These are phyloP conservation scores for Clausena lansium DNA, from an alignment of 345 rosid genomes.

Conservation along the genomic window DNA sequence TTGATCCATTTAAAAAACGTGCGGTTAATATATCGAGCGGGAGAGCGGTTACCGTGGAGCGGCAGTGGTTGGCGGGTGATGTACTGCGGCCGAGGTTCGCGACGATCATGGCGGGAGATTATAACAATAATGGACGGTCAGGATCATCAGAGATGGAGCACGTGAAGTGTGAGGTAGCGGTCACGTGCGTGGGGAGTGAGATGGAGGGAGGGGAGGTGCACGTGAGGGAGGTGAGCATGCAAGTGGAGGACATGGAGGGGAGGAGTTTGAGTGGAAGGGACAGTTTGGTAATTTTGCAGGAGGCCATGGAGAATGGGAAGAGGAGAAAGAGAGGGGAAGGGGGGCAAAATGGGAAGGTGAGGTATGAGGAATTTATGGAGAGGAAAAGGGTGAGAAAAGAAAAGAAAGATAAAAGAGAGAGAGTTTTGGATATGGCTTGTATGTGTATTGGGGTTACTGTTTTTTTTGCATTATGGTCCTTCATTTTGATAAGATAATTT, in stretches of 20 bases:
- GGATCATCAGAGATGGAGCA: constrained; percentile 28
- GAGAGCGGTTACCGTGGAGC: constrained; percentile 52
- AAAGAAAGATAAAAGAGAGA: constrained; percentile 33
- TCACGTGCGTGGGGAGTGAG: constrained; percentile 35
- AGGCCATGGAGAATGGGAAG: constrained; percentile 41
- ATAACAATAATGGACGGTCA: background rate
- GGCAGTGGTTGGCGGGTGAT: constrained; percentile 73
- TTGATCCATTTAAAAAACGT: constrained; percentile 57
- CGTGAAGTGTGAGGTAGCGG: constrained; percentile 41
- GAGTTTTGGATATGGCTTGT: constrained; percentile 33
- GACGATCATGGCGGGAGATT: constrained; percentile 31
- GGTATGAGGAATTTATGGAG: constrained; percentile 40
- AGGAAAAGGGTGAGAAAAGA: constrained; percentile 41
- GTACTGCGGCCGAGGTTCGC: constrained; percentile 47
- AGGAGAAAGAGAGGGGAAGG: constrained; percentile 31
- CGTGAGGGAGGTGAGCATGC: constrained; percentile 69
- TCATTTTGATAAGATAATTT: constrained; percentile 38
- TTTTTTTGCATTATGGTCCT: constrained; percentile 57
- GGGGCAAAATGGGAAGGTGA: constrained; percentile 28
- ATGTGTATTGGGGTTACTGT: constrained; percentile 38
- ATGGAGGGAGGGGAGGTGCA: constrained; percentile 61
- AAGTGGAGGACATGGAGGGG: constrained; percentile 79
- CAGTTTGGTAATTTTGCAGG: constrained; percentile 54
- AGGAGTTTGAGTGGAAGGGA: constrained; percentile 63
- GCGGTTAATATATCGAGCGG: constrained; percentile 60